These are phyloP conservation scores for Collybia sp. DNA, from an alignment of 768 basidiomycete species.

Conservation along the genomic window DNA sequence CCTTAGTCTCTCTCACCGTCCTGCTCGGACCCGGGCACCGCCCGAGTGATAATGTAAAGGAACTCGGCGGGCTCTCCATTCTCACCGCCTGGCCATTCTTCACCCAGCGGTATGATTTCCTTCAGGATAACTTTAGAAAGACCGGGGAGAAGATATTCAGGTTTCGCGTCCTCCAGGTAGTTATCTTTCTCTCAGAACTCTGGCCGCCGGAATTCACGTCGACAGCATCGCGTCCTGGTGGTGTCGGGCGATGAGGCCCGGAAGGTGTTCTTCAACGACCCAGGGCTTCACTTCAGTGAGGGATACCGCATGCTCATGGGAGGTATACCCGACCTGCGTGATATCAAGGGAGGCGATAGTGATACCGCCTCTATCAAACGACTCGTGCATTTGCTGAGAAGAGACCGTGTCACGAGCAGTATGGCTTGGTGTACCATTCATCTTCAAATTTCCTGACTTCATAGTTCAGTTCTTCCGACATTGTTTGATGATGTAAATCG, in stretches of 20 bases:
- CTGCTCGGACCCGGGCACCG: no score
- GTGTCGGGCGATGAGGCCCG: conserved; percentile 18
- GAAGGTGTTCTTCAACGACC: conserved; percentile 24
- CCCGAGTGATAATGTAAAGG: conserved; percentile 6
- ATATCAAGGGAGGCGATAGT: background rate
- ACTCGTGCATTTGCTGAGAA: background rate
- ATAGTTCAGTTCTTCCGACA: conserved; percentile 17
- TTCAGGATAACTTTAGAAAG: conserved; percentile 19
- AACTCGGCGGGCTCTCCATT: conserved; percentile 21
- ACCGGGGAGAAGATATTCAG: conserved; percentile 18
- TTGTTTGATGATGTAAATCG: conserved; percentile 20
- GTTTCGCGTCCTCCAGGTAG: conserved; percentile 23
- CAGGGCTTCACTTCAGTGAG: conserved; percentile 21
- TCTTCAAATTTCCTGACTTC: background rate
- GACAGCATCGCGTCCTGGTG: conserved; percentile 14
- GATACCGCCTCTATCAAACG: background rate
- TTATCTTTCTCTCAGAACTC: conserved; percentile 1
- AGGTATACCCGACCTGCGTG: conserved; percentile 13
- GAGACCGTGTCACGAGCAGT: background rate
- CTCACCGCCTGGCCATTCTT: conserved; percentile 27
- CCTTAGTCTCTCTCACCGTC: no score
- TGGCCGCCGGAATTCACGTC: background rate
- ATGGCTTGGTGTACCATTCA: background rate
- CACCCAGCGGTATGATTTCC: conserved; percentile 23
- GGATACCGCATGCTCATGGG: conserved; percentile 31